Conservation (phyloP, 2,329 filamentous ascomycete species). For the Alternaria tenuissima region DNA sequence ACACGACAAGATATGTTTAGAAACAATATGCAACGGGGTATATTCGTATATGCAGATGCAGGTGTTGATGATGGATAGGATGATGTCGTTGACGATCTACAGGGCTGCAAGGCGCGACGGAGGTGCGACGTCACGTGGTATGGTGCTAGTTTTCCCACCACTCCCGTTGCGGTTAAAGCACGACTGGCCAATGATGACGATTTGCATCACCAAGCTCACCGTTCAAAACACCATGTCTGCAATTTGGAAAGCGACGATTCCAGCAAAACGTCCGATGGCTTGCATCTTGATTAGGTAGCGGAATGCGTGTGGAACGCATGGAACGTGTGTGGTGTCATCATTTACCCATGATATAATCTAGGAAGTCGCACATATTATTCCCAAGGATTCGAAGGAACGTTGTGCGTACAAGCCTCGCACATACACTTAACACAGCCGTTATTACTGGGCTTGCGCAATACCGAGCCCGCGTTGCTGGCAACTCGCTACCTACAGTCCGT, state of each 20-base stretch:
- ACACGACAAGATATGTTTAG: slow-evolving; percentile 14
- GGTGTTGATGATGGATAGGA: slow-evolving; percentile 13
- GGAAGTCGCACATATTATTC: slow-evolving; percentile 9
- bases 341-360: slow-evolving; percentile 11
- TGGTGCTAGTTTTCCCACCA: slow-evolving; percentile 21
- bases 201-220: slow-evolving; percentile 4
- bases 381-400: background rate
- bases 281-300: slow-evolving; percentile 11
- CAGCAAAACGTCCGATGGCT: slow-evolving; percentile 7
- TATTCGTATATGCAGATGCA: slow-evolving; percentile 7
- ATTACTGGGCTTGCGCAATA: slow-evolving; percentile 20
- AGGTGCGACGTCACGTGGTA: slow-evolving; percentile 24
- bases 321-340: background rate
- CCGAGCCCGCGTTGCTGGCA: slow-evolving; percentile 19
- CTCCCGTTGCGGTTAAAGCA: slow-evolving; percentile 24
- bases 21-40: background rate
- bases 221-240: slow-evolving; percentile 10
- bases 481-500: slow-evolving; percentile 21
- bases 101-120: slow-evolving; percentile 1
- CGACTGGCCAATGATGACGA: slow-evolving; percentile 12
- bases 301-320: background rate
- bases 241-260: slow-evolving; percentile 9
- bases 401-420: slow-evolving; percentile 6
- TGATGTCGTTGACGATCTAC: slow-evolving; percentile 8
- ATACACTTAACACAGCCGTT: slow-evolving; percentile 21